Conservation (phyloP, 768 basidiomycete species). For the Suillus bovinus region DNA sequence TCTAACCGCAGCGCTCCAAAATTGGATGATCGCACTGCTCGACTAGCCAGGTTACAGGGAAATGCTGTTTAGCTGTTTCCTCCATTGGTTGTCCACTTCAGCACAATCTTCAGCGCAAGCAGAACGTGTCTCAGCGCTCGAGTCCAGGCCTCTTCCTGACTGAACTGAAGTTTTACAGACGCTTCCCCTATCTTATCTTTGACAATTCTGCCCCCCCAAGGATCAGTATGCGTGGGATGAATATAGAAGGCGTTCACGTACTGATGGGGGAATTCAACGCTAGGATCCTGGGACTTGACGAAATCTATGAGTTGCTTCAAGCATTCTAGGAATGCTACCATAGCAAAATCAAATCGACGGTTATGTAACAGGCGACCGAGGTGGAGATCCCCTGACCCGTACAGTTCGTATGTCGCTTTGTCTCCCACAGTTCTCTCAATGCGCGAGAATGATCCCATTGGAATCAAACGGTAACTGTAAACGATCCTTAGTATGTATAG, state of each 20-base stretch:
- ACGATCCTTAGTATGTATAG: slow-evolving; percentile 14
- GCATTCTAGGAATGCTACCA: slow-evolving; percentile 96
- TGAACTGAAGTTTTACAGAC: slow-evolving; percentile 92
- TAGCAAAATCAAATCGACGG: slow-evolving; percentile 91
- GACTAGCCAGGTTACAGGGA: too few relatives aligned
- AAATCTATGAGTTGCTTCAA: slow-evolving; percentile 89
- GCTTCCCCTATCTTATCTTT: slow-evolving; percentile 97
- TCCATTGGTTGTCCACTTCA: slow-evolving; percentile 85
- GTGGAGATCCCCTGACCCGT: slow-evolving; percentile 92
- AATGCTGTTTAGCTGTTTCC: slow-evolving; percentile 51
- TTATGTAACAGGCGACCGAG: slow-evolving; percentile 90
- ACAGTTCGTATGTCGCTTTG: slow-evolving; percentile 86
- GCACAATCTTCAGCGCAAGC: slow-evolving; percentile 82
- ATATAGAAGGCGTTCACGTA: slow-evolving; percentile 43
- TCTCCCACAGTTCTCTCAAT: slow-evolving; percentile 84
- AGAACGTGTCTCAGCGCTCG: slow-evolving; percentile 89
- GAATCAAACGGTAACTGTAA: slow-evolving; percentile 81
- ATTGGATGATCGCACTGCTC: slow-evolving; percentile 20
- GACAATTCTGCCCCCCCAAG: slow-evolving; percentile 54
- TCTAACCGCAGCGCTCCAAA: background rate
- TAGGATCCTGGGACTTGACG: slow-evolving; percentile 70
- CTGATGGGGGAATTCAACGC: slow-evolving; percentile 85
- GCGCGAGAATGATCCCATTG: slow-evolving; percentile 93
- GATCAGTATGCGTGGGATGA: background rate
- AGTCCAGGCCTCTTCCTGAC: slow-evolving; percentile 96